These are phyloP conservation scores for Malus sieversii DNA, from an alignment of 306 rosid species.

Conservation along the genomic window DNA sequence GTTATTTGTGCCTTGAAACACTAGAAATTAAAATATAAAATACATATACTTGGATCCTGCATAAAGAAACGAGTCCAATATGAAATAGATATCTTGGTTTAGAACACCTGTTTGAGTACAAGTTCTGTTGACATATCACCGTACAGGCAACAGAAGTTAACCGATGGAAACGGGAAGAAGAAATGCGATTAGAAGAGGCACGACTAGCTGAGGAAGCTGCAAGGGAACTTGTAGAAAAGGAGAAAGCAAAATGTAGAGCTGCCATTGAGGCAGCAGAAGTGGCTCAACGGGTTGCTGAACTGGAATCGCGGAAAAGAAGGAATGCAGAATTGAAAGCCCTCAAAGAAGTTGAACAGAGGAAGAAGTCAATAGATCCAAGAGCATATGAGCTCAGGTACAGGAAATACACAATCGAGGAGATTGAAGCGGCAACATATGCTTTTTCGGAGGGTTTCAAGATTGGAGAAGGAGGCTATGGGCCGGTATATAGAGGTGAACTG, in stretches of 20 bases:
- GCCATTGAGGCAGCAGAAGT: slow-evolving; percentile 69
- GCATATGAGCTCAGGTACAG: slow-evolving; percentile 43
- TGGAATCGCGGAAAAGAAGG: slow-evolving; percentile 55
- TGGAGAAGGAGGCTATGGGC: slow-evolving; percentile 93
- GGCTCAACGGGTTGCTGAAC: slow-evolving; percentile 41
- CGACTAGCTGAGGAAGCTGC: slow-evolving; percentile 51
- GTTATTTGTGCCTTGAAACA: too few species aligned
- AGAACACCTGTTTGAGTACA: not conserved
- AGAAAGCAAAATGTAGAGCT: slow-evolving; percentile 45
- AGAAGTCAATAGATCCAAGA: not conserved
- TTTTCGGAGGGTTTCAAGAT: slow-evolving; percentile 44
- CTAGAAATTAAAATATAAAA: too few species aligned
- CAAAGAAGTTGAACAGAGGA: slow-evolving; percentile 35
- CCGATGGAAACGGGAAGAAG: slow-evolving; percentile 66
- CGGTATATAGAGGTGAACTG: slow-evolving; percentile 57
- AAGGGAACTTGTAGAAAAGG: slow-evolving; percentile 49
- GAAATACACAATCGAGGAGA: slow-evolving; percentile 56
- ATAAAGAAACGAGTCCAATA: too few species aligned
- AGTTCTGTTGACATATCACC: not conserved
- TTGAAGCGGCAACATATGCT: slow-evolving; percentile 54
- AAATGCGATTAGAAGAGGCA: slow-evolving; percentile 45
- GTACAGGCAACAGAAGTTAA: slow-evolving; percentile 61
- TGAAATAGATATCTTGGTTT: not conserved
- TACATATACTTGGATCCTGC: too few species aligned
- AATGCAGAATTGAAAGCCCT: slow-evolving; percentile 33